Conservation (phyloP, 352 stramenopile genomes). For the Phytopythium boreale region DNA sequence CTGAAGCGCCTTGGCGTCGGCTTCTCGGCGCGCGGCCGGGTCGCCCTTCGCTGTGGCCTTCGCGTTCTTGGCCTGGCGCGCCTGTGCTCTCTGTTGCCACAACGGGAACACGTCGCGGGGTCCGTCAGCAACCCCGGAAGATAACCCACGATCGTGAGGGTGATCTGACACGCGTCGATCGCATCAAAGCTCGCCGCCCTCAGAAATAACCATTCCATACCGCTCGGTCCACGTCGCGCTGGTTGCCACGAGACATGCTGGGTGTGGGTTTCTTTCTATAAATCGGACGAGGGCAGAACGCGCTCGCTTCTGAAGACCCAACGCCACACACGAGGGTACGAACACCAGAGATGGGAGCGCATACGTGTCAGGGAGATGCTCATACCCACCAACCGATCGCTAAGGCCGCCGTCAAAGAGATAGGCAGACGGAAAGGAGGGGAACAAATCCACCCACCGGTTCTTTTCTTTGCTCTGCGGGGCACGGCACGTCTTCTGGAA, state of each 20-base stretch:
- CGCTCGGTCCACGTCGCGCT: conserved; percentile 70
- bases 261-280: not conserved
- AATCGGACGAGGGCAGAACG: not conserved
- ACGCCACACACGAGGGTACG: not conserved
- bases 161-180: not conserved
- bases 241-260: conserved; percentile 76
- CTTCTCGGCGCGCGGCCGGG: conserved; percentile 57
- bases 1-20: conserved; percentile 73
- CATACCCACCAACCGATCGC: not conserved
- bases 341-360: not conserved
- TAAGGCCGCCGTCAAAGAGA: not conserved
- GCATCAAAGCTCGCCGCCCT: not conserved
- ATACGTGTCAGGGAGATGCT: not conserved
- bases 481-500: not conserved
- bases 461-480: not conserved
- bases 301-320: not conserved
- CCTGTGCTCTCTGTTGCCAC: conserved; percentile 56
- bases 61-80: conserved; percentile 48
- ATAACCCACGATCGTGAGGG: no score
- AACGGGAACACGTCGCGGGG: not conserved
- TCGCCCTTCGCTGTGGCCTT: conserved; percentile 47
- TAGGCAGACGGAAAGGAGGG: not conserved
- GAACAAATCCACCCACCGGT: not conserved
- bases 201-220: conserved; percentile 20
- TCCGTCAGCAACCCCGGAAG: not conserved